Base-by-base conservation (phyloP, 1,284 basidiomycete genomes). In the Mycena citricolor region DNA sequence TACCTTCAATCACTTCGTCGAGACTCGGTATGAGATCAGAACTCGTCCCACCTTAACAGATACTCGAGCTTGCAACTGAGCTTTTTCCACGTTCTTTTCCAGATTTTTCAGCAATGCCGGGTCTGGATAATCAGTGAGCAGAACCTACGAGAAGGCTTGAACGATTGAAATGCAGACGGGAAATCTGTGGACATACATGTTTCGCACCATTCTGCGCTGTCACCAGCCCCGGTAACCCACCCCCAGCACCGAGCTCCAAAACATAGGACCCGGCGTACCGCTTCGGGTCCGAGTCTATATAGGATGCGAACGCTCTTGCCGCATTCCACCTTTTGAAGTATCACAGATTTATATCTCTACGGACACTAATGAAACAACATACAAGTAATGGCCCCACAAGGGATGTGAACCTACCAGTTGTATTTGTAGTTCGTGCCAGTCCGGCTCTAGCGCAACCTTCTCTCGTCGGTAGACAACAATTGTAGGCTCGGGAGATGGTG, bases 111-210 rank as follows among this genome's bases (percentile, higher is more conserved):
- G 64, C n/a, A 98, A 73, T 3, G 72, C 62, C 2, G 71, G 59
- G 56, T 98, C 95, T 0, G 94, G 94, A 64, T 97, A 98, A 64
- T 99, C 95, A 0, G 95, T 97, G 20, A 94, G 68, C 1, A 95
- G 77, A 4, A 86, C 83, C 82, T 88, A 46, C 22, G 20, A 32
- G 13, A 21, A 14, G 10, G 13, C 32, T 13, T 26, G 5, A n/a
- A 26, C 26, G 23, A 36, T 32, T 24, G 8, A 20, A 24, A 51
- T 40, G 5, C 19, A 29, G 5, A 12, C n/a, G 31, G 26, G 14
- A 44, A 42, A 56, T 29, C 58, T 53, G 22, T 31, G 24, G 19
- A 59, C 67, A 12, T 17, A 81, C 84, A 55, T 71, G 74, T 25
- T 61, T 58, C 0, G 90, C 90, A 0, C 83, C 86, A 42, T 83